phyloP scores from a whole-genome alignment of 768 basidiomycete species.

The Pulveroboletus sp. region DNA sequence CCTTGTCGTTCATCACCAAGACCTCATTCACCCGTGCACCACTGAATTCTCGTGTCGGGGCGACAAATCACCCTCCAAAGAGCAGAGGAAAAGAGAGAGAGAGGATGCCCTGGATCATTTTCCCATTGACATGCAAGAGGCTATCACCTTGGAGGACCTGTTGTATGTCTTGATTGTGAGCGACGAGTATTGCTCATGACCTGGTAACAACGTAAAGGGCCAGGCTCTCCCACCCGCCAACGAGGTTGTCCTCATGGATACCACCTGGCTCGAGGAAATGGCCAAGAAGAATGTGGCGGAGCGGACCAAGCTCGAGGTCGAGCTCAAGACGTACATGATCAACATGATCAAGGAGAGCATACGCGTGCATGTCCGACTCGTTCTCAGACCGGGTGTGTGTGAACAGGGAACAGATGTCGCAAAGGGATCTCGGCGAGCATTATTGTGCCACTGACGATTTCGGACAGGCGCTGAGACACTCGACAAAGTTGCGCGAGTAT shows the following conservation, averaged over 20 bases:
- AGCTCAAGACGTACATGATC: constrained; percentile 89
- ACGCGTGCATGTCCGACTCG: too few relatives aligned
- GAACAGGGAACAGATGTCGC: constrained; percentile 62
- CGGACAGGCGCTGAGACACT: constrained; percentile 67
- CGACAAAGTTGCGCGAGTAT: constrained; percentile 89
- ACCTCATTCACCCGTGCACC: constrained; percentile 89
- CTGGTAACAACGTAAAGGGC: constrained; percentile 25
- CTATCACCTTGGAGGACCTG: constrained; percentile 87
- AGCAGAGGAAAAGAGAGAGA: constrained; percentile 65
- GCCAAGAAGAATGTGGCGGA: constrained; percentile 65
- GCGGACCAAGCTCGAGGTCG: constrained; percentile 81
- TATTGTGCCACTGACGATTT: constrained; percentile 73
- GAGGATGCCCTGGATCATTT: constrained; percentile 66
- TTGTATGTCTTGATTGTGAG: constrained; percentile 91
- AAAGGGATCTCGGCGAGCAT: constrained; percentile 83
- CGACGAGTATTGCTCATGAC: constrained; percentile 4
- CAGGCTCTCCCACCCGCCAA: constrained; percentile 41
- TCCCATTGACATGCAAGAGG: constrained; percentile 87
- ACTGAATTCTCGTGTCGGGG: constrained; percentile 78
- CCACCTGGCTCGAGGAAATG: constrained; percentile 70
- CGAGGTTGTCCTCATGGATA: constrained; percentile 53
- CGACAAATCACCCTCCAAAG: constrained; percentile 41
- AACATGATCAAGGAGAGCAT: too few relatives aligned
- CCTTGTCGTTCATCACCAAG: constrained; percentile 85
- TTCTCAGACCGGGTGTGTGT: too few relatives aligned